A percentile compares a stretch with the other conserved stretches of the same genome.
Conservation (phyloP, 208 protist species). For the Zelonia costaricensis region DNA sequence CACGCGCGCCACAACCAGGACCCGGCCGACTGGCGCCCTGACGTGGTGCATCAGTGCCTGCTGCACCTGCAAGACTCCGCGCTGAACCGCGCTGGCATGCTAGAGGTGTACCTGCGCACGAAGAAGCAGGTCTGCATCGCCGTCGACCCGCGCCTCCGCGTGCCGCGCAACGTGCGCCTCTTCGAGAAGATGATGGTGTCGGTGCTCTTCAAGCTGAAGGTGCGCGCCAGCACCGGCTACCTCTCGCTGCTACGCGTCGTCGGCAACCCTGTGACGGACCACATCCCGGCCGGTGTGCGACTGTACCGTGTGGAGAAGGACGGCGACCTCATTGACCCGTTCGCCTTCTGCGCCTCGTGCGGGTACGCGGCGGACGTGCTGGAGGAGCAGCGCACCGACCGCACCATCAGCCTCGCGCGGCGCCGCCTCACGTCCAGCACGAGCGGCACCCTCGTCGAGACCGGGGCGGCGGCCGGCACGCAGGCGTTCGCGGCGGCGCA, state of each 20-base stretch:
- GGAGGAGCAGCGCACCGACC: constrained; percentile 18
- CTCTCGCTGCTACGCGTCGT: constrained; percentile 97
- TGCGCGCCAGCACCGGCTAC: constrained; percentile 88
- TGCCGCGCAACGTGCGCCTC: constrained; percentile 98
- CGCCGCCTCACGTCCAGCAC: constrained; percentile 34
- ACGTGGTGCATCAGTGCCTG: constrained; percentile 99
- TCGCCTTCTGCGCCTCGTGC: constrained; percentile 52
- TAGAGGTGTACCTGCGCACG: constrained; percentile 98
- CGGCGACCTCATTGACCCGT: constrained; percentile 73
- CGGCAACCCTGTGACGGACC: constrained; percentile 98
- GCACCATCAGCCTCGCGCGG: constrained; percentile 26
- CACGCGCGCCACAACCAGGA: constrained; percentile 95
- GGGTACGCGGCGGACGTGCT: constrained; percentile 24
- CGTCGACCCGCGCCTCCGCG: constrained; percentile 97
- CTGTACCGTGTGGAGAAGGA: constrained; percentile 87
- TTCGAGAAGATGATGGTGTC: constrained; percentile 99
- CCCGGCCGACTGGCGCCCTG: constrained; percentile 95
- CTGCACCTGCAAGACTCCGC: constrained; percentile 98
- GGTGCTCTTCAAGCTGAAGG: constrained; percentile 98
- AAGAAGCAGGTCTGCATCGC: constrained; percentile 95
- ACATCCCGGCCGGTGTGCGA: constrained; percentile 93
- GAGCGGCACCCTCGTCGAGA: constrained; percentile 11
- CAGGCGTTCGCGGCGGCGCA: constrained; percentile 43
- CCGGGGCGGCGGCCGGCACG: constrained; percentile 30
- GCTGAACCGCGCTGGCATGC: constrained; percentile 97